Conservation (phyloP, 2,329 filamentous ascomycete genomes). For the Xylaria digitata region DNA sequence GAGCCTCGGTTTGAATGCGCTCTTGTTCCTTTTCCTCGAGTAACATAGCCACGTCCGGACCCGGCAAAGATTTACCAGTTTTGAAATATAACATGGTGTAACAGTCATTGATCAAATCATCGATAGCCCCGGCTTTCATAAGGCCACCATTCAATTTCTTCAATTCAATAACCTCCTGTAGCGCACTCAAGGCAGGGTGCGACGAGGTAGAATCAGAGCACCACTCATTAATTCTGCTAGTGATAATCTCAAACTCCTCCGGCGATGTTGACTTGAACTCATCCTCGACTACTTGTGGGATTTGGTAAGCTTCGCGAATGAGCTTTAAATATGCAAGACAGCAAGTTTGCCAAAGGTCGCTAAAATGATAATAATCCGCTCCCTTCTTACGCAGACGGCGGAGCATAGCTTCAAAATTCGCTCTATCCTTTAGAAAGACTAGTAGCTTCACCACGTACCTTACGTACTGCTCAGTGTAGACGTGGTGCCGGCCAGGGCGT, state of each 20-base stretch:
- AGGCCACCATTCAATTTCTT: constrained; percentile 84
- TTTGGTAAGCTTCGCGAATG: constrained; percentile 61
- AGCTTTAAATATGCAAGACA: constrained; percentile 65
- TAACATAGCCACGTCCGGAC: constrained; percentile 59
- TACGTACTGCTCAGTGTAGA: constrained; percentile 89
- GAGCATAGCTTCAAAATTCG: constrained; percentile 80
- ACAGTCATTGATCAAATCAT: constrained; percentile 92
- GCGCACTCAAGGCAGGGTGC: constrained; percentile 62
- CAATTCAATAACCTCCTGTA: constrained; percentile 68
- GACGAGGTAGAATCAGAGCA: constrained; percentile 55
- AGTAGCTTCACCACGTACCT: constrained; percentile 83
- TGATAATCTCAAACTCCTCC: constrained; percentile 69
- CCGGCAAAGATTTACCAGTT: constrained; percentile 69
- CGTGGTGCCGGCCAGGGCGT: constrained; percentile 84
- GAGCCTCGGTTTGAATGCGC: constrained; percentile 50
- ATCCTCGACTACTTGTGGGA: constrained; percentile 62
- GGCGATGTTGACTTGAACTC: constrained; percentile 64
- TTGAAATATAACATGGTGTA: constrained; percentile 82
- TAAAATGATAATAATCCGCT: constrained; percentile 76
- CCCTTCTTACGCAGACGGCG: constrained; percentile 84
- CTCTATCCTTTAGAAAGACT: constrained; percentile 77
- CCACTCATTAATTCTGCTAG: constrained; percentile 67
- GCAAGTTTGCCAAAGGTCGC: constrained; percentile 68
- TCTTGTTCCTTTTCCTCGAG: constrained; percentile 59
- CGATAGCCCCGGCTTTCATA: constrained; percentile 86